A percentile compares a stretch with the other conserved stretches of the same genome.
These are phyloP conservation scores for Xylariaceae sp. DNA, from an alignment of 2,329 filamentous ascomycete genomes.

Conservation along the genomic window DNA sequence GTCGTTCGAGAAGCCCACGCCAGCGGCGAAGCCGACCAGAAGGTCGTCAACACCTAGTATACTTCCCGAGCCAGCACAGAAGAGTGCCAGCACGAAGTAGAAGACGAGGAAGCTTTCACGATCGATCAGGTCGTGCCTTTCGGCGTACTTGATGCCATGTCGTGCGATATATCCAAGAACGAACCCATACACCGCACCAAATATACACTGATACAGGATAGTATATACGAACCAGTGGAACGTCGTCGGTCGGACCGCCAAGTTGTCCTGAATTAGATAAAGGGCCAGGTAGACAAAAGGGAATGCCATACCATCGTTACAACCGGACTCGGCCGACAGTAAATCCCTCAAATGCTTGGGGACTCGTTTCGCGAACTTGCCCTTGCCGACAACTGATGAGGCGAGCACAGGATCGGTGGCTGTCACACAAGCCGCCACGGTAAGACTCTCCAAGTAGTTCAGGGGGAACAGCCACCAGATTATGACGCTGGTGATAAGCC, in stretches of 20 bases:
- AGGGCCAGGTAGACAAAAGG: slow-evolving; percentile 92
- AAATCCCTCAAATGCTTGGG: slow-evolving; percentile 96
- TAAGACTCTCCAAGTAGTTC: slow-evolving; percentile 84
- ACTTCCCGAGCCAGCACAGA: slow-evolving; percentile 90
- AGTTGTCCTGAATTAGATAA: slow-evolving; percentile 80
- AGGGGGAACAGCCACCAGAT: slow-evolving; percentile 87
- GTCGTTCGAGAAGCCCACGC: slow-evolving; percentile 98
- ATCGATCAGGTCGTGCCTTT: slow-evolving; percentile 81
- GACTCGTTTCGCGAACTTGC: slow-evolving; percentile 95
- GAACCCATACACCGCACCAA: slow-evolving; percentile 86
- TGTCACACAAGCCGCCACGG: slow-evolving; percentile 86
- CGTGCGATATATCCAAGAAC: slow-evolving; percentile 81
- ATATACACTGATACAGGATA: slow-evolving; percentile 91
- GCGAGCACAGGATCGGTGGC: slow-evolving; percentile 95
- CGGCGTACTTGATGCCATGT: slow-evolving; percentile 82
- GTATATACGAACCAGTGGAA: slow-evolving; percentile 87
- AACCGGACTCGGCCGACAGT: slow-evolving; percentile 92
- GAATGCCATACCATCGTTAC: slow-evolving; percentile 99
- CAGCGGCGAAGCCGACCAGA: slow-evolving; percentile 87
- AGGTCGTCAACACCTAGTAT: slow-evolving; percentile 89
- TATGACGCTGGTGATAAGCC: slow-evolving; percentile 86
- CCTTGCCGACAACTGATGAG: slow-evolving; percentile 96
- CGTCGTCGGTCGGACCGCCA: slow-evolving; percentile 61
- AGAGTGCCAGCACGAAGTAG: slow-evolving; percentile 94
- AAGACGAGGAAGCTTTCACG: slow-evolving; percentile 97